phyloP scores from a whole-genome alignment of 73 alveolate species.

The Paramecium sexaurelia region DNA sequence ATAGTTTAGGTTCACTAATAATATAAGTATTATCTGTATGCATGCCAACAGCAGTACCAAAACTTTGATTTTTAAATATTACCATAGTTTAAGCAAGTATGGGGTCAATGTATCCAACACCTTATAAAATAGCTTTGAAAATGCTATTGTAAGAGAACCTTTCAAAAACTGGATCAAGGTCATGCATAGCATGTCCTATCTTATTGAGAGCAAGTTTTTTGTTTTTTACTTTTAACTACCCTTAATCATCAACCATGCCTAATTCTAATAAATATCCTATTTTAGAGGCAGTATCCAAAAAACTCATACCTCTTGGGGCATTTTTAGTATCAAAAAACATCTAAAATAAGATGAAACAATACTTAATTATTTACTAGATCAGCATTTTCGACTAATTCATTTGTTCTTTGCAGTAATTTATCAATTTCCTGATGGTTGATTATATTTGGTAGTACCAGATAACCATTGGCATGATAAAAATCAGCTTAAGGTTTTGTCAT shows the following conservation, averaged over 20 bases:
- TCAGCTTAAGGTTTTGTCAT: neutral
- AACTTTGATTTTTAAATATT: slow-evolving; percentile 76
- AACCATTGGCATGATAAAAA: neutral
- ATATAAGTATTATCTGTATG: slow-evolving; percentile 79
- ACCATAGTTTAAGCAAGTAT: slow-evolving; percentile 75
- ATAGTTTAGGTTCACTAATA: slow-evolving; percentile 69
- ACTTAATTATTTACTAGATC: slow-evolving; percentile 56
- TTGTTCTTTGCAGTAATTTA: slow-evolving; percentile 63
- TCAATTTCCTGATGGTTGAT: slow-evolving; percentile 21
- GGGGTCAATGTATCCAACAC: slow-evolving; percentile 70
- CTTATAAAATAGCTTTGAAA: slow-evolving; percentile 57
- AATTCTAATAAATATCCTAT: slow-evolving; percentile 65
- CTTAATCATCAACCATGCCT: slow-evolving; percentile 68
- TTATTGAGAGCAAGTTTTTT: slow-evolving; percentile 71
- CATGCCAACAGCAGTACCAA: slow-evolving; percentile 79
- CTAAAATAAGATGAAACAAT: neutral
- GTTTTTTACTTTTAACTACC: slow-evolving; percentile 48
- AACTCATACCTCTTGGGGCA: slow-evolving; percentile 56
- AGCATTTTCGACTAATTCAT: slow-evolving; percentile 57
- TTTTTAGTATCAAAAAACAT: slow-evolving; percentile 43
- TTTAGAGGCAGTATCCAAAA: slow-evolving; percentile 68
- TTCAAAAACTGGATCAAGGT: slow-evolving; percentile 75
- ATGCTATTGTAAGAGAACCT: slow-evolving; percentile 64
- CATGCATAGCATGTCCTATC: slow-evolving; percentile 84
- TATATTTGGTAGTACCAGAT: neutral